Conservation (phyloP, 176 grass and related monocot species). For the Cenchrus americanus region DNA sequence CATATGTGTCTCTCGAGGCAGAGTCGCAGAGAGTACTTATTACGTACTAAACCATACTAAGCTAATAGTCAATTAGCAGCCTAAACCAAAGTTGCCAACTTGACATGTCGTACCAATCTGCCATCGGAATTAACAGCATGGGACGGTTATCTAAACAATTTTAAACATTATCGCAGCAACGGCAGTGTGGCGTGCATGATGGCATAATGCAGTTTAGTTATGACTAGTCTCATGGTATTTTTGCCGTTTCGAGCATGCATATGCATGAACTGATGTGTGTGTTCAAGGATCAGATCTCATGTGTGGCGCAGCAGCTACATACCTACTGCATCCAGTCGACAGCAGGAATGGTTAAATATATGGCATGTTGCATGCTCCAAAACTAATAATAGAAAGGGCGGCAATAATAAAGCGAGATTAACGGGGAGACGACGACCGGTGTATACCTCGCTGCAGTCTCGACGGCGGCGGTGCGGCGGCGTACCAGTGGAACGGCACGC, state of each 20-base stretch:
- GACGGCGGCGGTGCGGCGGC: not conserved
- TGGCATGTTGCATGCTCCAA: conserved; percentile 12
- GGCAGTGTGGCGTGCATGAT: conserved; percentile 3
- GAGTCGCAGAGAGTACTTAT: not conserved
- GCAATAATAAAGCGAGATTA: not conserved
- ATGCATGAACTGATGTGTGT: not conserved
- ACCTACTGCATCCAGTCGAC: not conserved
- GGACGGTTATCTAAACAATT: conserved; percentile 29
- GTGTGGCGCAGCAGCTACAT: conserved; percentile 14
- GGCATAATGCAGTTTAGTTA: conserved; percentile 27
- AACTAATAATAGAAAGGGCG: conserved; percentile 7
- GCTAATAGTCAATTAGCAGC: conserved; percentile 8
- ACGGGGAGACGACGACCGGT: not conserved
- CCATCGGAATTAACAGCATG: conserved; percentile 39
- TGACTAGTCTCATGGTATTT: not conserved
- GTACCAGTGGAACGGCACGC: conserved; percentile 53
- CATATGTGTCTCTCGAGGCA: conserved; percentile 1
- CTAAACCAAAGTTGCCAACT: conserved; percentile 28
- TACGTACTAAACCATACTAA: not conserved
- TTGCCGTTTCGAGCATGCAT: conserved; percentile 22
- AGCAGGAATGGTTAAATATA: conserved; percentile 16
- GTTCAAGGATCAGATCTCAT: conserved; percentile 39
- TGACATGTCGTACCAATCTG: conserved; percentile 43
- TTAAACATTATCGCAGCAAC: conserved; percentile 17
- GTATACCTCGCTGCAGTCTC: conserved; percentile 26